Evolutionary conservation across 257 asterid species (phyloP).

Genomic region (Scutellaria galericulata): DNA sequence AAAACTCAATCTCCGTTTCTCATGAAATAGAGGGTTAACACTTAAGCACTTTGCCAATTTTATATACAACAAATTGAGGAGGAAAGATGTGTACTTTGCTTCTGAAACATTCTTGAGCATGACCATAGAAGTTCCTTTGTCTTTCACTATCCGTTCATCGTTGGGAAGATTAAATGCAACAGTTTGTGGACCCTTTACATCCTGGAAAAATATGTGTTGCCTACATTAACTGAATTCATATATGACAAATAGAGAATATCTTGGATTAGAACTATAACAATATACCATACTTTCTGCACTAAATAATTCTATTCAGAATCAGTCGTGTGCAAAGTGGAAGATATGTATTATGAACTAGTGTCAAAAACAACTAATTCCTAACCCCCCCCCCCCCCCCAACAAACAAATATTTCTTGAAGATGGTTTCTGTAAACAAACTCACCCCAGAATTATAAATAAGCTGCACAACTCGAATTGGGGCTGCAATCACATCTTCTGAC

Average conservation of each 20-base stretch:
- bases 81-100: conserved; percentile 69
- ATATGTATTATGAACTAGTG: conserved; percentile 5
- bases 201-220: conserved; percentile 53
- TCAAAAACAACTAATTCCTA: no score
- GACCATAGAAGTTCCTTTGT: conserved; percentile 96
- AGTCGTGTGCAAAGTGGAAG: neutral
- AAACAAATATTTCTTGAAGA: conserved; percentile 9
- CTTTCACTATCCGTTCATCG: conserved; percentile 91
- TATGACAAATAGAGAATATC: neutral
- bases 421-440: conserved; percentile 32
- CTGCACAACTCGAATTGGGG: conserved; percentile 92
- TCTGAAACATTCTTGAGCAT: conserved; percentile 97
- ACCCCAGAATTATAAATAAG: conserved; percentile 94
- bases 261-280: neutral
- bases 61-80: conserved; percentile 10
- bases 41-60: conserved; percentile 6
- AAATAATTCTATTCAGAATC: neutral
- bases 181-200: conserved; percentile 98
- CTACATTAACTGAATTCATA: neutral
- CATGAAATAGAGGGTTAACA: conserved; percentile 14
- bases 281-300: neutral
- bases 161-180: conserved; percentile 98
- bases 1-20: conserved; percentile 4
- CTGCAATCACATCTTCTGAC: conserved; percentile 80
- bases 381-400: neutral